Percentiles rank a stretch among this genome's conserved stretches.
These are phyloP conservation scores for Globisporangium nagaii DNA, from an alignment of 352 stramenopile genomes.

Conservation along the genomic window DNA sequence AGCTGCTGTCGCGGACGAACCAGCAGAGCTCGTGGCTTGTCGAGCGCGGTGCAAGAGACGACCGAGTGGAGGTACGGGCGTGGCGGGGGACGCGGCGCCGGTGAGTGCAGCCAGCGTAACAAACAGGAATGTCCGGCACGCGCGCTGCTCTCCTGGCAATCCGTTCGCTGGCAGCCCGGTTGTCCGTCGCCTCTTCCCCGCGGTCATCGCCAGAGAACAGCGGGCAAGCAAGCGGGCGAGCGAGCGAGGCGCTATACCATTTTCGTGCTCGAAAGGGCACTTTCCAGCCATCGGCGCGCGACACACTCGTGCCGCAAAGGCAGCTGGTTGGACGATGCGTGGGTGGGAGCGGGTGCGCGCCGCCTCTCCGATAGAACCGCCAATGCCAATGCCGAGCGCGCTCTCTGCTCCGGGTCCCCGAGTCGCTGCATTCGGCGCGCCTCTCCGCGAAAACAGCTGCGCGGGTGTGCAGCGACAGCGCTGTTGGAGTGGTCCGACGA, in stretches of 20 bases:
- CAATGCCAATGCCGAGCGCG: neutral
- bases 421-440: neutral
- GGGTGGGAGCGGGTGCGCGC: neutral
- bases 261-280: slow-evolving; percentile 2
- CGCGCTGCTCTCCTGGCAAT: no score
- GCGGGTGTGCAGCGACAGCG: slow-evolving; percentile 2
- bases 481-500: neutral
- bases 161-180: no score
- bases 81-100: no score
- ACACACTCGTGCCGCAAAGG: neutral
- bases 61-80: no score
- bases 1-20: no score
- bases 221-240: no score
- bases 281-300: neutral
- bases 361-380: no score
- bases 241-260: slow-evolving; percentile 5
- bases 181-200: neutral
- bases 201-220: no score
- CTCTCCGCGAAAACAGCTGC: slow-evolving; percentile 9
- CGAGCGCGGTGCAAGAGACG: no score
- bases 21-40: no score
- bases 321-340: slow-evolving; percentile 6
- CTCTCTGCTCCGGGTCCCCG: neutral
- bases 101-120: no score
- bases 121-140: no score